These are phyloP conservation scores for Claviceps pazoutovae DNA, from an alignment of 2,329 filamentous ascomycete species.

Conservation along the genomic window DNA sequence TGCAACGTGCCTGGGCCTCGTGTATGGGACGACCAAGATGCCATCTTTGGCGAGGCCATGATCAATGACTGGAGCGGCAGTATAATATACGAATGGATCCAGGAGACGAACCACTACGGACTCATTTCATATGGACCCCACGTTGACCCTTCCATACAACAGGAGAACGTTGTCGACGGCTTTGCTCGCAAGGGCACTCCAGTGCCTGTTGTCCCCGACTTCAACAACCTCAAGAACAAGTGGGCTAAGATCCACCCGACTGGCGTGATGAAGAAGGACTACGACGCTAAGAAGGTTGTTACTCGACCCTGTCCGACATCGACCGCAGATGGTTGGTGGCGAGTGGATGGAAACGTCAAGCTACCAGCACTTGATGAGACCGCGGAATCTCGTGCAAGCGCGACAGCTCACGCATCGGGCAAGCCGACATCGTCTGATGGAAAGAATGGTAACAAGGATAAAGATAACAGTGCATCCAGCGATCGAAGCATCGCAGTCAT, in stretches of 20 bases:
- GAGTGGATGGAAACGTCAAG: constrained; percentile 52
- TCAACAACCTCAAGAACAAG: constrained; percentile 58
- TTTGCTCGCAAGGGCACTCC: constrained; percentile 60
- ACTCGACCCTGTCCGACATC: constrained; percentile 57
- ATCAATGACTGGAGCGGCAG: constrained; percentile 55
- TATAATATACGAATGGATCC: constrained; percentile 83
- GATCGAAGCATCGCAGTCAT: constrained; percentile 16
- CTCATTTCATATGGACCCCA: constrained; percentile 59
- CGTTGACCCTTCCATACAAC: constrained; percentile 36
- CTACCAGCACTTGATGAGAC: constrained; percentile 56
- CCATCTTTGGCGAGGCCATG: constrained; percentile 68
- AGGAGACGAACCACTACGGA: constrained; percentile 73
- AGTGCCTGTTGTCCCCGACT: constrained; percentile 61
- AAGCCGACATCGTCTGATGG: not conserved
- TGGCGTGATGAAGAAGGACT: constrained; percentile 51
- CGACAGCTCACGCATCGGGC: constrained; percentile 6
- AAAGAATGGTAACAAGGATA: constrained; percentile 4
- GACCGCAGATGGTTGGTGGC: constrained; percentile 65
- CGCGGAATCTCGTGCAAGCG: constrained; percentile 12
- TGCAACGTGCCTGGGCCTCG: constrained; percentile 55
- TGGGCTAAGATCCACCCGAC: constrained; percentile 62
- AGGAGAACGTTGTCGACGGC: constrained; percentile 46
- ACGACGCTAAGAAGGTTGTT: constrained; percentile 45
- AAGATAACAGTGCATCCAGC: constrained; percentile 10
- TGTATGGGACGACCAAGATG: constrained; percentile 56